Evolutionary conservation across 2,329 filamentous ascomycete genomes (phyloP).

Genomic region (Colletotrichum ledebouriae): DNA sequence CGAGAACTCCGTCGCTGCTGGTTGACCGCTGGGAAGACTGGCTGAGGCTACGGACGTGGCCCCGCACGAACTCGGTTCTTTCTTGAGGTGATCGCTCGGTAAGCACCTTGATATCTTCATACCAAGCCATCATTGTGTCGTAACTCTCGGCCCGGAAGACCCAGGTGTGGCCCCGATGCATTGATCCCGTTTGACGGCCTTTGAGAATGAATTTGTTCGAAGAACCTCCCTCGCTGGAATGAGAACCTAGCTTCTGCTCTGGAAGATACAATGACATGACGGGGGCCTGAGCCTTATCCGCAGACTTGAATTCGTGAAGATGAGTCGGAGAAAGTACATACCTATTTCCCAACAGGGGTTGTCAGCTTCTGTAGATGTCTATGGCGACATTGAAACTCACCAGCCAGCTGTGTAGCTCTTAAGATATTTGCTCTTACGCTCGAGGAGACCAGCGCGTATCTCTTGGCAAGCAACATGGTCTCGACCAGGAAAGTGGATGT

Average conservation of each 20-base stretch:
- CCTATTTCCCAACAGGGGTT: constrained; percentile 61
- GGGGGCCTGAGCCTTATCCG: constrained; percentile 89
- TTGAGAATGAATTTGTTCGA: constrained; percentile 99
- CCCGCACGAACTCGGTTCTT: constrained; percentile 86
- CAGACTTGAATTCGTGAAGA: constrained; percentile 98
- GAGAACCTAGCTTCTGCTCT: constrained; percentile 95
- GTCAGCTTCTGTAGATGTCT: neutral
- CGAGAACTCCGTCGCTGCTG: constrained; percentile 82
- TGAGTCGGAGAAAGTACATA: constrained; percentile 97
- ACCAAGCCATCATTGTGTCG: constrained; percentile 98
- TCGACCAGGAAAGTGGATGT: constrained; percentile 92
- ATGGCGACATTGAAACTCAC: constrained; percentile 63
- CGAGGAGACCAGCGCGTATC: constrained; percentile 89
- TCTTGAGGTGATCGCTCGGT: constrained; percentile 92
- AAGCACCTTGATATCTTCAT: constrained; percentile 89
- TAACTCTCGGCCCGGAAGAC: constrained; percentile 80
- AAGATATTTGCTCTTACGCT: constrained; percentile 98
- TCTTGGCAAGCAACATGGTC: constrained; percentile 86
- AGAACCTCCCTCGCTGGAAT: constrained; percentile 83
- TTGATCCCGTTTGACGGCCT: constrained; percentile 89
- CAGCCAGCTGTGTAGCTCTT: constrained; percentile 98
- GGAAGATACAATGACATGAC: constrained; percentile 97
- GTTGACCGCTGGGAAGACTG: constrained; percentile 72
- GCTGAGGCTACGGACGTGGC: constrained; percentile 83
- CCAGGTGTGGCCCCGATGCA: constrained; percentile 87